Percentiles rank a stretch among this genome's conserved stretches.
These are phyloP conservation scores for Sanghuangporus weigelae DNA, from an alignment of 1,284 basidiomycete genomes.

Conservation along the genomic window DNA sequence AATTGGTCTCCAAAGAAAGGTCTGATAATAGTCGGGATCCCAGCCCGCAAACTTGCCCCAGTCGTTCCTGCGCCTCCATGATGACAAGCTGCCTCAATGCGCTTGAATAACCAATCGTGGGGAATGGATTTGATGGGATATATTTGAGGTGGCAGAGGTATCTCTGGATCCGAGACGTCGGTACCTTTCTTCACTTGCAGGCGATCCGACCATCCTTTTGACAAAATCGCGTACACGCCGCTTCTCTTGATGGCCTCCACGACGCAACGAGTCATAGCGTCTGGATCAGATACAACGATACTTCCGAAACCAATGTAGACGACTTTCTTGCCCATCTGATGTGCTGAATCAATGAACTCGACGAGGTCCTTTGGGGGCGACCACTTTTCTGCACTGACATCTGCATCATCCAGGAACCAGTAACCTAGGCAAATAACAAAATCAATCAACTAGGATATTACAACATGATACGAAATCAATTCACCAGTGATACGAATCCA, in stretches of 20 bases:
- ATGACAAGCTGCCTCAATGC: slow-evolving; percentile 94
- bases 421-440: slow-evolving; percentile 52
- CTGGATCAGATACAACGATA: slow-evolving; percentile 94
- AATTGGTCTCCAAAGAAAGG: slow-evolving; percentile 98
- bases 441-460: slow-evolving; percentile 16
- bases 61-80: slow-evolving; percentile 97
- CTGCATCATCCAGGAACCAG: slow-evolving; percentile 92
- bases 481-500: slow-evolving; percentile 93
- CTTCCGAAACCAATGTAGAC: slow-evolving; percentile 99
- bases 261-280: slow-evolving; percentile 85
- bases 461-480: slow-evolving; percentile 16
- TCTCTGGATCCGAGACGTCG: slow-evolving; percentile 56
- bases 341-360: slow-evolving; percentile 78
- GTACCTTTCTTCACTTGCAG: slow-evolving; percentile 58
- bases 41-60: slow-evolving; percentile 88
- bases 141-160: slow-evolving; percentile 71
- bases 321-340: slow-evolving; percentile 74
- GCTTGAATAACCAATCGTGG: slow-evolving; percentile 94
- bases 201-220: slow-evolving; percentile 97
- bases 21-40: slow-evolving; percentile 92
- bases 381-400: slow-evolving; percentile 86
- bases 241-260: slow-evolving; percentile 83
- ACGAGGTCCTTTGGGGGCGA: slow-evolving; percentile 75
- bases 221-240: slow-evolving; percentile 87
- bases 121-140: slow-evolving; percentile 86